These are phyloP conservation scores for Rhodamnia rubescens DNA, from an alignment of 345 rosid species.

Conservation along the genomic window DNA sequence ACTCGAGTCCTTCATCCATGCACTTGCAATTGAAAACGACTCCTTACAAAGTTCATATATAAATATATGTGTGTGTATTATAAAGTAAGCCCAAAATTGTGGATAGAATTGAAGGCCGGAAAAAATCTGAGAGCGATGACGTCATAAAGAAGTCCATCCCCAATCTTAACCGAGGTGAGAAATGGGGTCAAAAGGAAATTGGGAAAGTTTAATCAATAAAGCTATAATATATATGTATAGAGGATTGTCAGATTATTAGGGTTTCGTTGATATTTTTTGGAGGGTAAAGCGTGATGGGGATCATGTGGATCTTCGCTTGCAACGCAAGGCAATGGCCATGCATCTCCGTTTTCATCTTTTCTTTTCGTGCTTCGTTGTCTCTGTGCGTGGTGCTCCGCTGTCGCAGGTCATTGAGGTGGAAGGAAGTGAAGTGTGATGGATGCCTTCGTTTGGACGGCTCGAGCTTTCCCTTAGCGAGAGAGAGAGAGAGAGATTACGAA, in stretches of 20 bases:
- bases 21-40: constrained; percentile 1
- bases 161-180: not conserved
- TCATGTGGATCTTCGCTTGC: not conserved
- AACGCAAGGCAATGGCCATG: not conserved
- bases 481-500: not conserved
- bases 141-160: not conserved
- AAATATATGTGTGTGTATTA: too few species aligned
- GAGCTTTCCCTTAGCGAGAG: not conserved
- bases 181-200: too few species aligned
- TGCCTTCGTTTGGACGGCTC: not conserved
- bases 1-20: not conserved
- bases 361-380: not conserved
- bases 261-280: not conserved
- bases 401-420: not conserved
- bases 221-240: too few species aligned
- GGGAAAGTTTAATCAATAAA: too few species aligned
- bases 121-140: not conserved
- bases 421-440: not conserved
- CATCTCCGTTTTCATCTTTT: not conserved
- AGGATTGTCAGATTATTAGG: not conserved
- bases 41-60: not conserved
- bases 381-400: not conserved
- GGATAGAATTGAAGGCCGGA: not conserved
- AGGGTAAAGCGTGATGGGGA: not conserved
- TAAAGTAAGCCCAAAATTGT: not conserved